Evolutionary conservation across 2,329 filamentous ascomycete genomes (phyloP).

Genomic region (Fusarium subglutinans): DNA sequence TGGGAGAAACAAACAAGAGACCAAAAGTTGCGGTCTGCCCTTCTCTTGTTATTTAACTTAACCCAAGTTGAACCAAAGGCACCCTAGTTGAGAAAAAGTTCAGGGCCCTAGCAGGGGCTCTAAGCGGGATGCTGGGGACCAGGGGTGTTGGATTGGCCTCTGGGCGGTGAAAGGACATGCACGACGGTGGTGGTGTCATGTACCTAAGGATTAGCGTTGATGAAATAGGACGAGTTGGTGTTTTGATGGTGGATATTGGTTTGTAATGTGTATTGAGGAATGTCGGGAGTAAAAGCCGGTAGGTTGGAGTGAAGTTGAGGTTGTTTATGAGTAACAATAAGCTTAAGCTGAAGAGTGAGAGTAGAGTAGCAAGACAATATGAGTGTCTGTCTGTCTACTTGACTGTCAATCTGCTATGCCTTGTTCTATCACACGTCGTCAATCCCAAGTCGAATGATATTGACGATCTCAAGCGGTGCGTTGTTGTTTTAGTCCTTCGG

Average conservation of each 20-base stretch:
- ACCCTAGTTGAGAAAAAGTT: not conserved
- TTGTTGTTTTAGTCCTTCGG: slow-evolving; percentile 4
- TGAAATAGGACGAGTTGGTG: not conserved
- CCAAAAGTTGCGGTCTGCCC: slow-evolving; percentile 43
- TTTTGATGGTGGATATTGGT: slow-evolving; percentile 4
- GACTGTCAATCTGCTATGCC: not conserved
- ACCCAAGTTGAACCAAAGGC: slow-evolving; percentile 3
- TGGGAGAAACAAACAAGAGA: slow-evolving; percentile 22
- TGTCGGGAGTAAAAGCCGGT: slow-evolving; percentile 7
- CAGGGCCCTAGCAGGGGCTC: slow-evolving; percentile 26
- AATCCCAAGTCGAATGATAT: slow-evolving; percentile 11
- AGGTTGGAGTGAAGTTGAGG: not conserved
- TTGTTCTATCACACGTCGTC: not conserved
- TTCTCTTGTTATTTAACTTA: slow-evolving; percentile 25
- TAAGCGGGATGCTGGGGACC: slow-evolving; percentile 28
- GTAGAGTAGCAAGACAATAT: not conserved
- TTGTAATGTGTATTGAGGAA: not conserved
- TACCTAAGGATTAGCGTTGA: slow-evolving; percentile 36
- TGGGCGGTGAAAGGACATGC: slow-evolving; percentile 39
- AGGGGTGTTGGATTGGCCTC: slow-evolving; percentile 15
- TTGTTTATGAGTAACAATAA: not conserved
- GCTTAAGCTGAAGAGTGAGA: not conserved
- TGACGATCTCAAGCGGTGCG: slow-evolving; percentile 20
- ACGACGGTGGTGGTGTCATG: slow-evolving; percentile 40
- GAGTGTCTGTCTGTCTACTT: not conserved